Conservation (phyloP, 805 yeast genomes). For the Lachancea thermotolerans region DNA sequence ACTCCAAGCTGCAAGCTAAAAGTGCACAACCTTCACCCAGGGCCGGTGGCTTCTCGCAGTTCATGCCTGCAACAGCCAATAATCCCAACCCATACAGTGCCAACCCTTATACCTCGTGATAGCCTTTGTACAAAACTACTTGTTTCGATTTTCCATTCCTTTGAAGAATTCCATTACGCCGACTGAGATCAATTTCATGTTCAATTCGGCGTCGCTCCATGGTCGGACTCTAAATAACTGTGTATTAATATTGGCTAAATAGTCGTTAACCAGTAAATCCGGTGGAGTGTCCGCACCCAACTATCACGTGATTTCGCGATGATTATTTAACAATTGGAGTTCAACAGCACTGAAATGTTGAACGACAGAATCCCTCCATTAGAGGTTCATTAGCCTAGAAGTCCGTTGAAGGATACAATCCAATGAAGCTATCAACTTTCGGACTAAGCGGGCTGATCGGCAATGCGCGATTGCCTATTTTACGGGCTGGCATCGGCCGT, state of each 20-base stretch:
- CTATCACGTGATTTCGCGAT: not conserved
- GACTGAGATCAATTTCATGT: too few species aligned
- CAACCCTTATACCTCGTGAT: conserved; percentile 5
- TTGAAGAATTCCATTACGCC: not conserved
- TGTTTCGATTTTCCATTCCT: not conserved
- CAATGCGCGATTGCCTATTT: too few species aligned
- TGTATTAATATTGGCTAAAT: conserved; percentile 1
- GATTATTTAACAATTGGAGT: not conserved
- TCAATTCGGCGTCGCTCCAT: too few species aligned
- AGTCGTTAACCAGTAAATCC: too few species aligned
- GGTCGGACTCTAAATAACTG: not conserved
- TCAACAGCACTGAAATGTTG: not conserved
- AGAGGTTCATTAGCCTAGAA: not conserved
- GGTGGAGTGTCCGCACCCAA: too few species aligned
- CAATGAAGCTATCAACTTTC: not conserved
- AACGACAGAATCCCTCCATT: not conserved
- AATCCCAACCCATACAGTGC: conserved; percentile 24
- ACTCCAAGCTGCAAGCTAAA: conserved; percentile 4
- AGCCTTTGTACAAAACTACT: not conserved
- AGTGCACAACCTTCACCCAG: conserved; percentile 13
- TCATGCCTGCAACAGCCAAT: conserved; percentile 24
- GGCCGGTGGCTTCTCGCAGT: conserved; percentile 29
- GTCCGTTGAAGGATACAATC: not conserved
- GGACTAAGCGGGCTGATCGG: not conserved
- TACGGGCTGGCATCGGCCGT: too few species aligned